These are phyloP conservation scores for Populus pruinosa DNA, from an alignment of 345 rosid species.

Conservation along the genomic window DNA sequence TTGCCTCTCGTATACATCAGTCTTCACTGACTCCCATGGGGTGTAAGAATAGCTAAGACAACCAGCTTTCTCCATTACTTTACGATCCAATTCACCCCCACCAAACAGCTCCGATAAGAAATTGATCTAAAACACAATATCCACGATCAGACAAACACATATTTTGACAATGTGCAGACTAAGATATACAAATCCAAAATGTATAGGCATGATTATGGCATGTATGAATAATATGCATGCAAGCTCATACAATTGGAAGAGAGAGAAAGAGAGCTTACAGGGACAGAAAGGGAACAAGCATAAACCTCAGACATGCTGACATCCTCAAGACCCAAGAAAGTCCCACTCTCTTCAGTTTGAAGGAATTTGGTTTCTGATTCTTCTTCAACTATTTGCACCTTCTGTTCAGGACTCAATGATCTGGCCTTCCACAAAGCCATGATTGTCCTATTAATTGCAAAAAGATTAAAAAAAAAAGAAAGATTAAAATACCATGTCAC, in stretches of 20 bases:
- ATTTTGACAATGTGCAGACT: not conserved
- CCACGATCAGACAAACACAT: constrained; percentile 6
- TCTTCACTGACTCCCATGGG: constrained; percentile 89
- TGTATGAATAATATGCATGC: not conserved
- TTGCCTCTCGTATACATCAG: constrained; percentile 77
- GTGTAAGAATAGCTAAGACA: constrained; percentile 76
- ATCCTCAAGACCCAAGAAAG: constrained; percentile 82
- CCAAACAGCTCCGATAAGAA: constrained; percentile 70
- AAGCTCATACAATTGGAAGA: not conserved
- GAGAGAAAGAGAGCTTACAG: constrained; percentile 50
- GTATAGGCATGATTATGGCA: not conserved
- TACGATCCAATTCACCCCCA: constrained; percentile 80
- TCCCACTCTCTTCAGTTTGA: constrained; percentile 70
- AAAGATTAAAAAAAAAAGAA: not conserved
- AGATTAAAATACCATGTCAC: constrained; percentile 1
- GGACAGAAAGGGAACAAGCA: constrained; percentile 53
- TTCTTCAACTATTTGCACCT: constrained; percentile 84
- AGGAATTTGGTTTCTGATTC: constrained; percentile 73
- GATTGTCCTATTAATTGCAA: constrained; percentile 58
- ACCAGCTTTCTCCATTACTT: constrained; percentile 85
- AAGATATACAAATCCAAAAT: not conserved
- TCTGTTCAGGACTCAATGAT: constrained; percentile 90
- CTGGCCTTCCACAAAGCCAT: constrained; percentile 97
- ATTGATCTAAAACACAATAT: constrained; percentile 40
- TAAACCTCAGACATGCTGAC: constrained; percentile 75